phyloP scores from a whole-genome alignment of 768 basidiomycete genomes.

The Sporobolomyces pararoseus region DNA sequence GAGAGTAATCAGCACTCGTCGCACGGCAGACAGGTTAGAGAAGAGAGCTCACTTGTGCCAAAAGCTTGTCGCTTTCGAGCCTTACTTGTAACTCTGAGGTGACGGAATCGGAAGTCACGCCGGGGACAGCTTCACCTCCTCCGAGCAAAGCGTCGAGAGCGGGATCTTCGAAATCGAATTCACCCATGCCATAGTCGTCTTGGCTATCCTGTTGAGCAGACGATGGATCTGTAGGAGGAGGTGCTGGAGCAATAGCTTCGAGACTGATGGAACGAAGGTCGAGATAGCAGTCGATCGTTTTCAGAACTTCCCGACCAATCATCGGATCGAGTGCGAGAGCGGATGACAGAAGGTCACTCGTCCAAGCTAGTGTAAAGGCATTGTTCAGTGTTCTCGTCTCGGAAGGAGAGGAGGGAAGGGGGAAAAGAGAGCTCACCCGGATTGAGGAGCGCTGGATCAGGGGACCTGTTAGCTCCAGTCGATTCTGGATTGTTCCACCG shows the following conservation, averaged over 20 bases:
- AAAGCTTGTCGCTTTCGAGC: conserved; percentile 52
- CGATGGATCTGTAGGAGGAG: neutral
- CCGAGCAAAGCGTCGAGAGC: conserved; percentile 59
- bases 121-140: conserved; percentile 49
- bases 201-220: conserved; percentile 62
- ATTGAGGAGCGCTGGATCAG: conserved; percentile 61
- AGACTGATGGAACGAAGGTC: conserved; percentile 51
- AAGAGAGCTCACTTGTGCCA: conserved; percentile 55
- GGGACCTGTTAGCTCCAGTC: conserved; percentile 55
- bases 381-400: too few species aligned
- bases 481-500: conserved; percentile 42
- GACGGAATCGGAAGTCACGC: too few species aligned
- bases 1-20: too few species aligned
- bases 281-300: conserved; percentile 62
- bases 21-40: too few species aligned
- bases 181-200: conserved; percentile 62
- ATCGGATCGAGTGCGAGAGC: conserved; percentile 54
- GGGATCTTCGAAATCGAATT: conserved; percentile 63
- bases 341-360: conserved; percentile 56
- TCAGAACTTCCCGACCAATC: conserved; percentile 59
- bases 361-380: conserved; percentile 56
- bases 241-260: neutral
- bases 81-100: conserved; percentile 49
- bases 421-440: conserved; percentile 53
- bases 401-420: too few species aligned